phyloP scores from a whole-genome alignment of 1,139 yeast species.

The Debaryomyces coudertii region DNA sequence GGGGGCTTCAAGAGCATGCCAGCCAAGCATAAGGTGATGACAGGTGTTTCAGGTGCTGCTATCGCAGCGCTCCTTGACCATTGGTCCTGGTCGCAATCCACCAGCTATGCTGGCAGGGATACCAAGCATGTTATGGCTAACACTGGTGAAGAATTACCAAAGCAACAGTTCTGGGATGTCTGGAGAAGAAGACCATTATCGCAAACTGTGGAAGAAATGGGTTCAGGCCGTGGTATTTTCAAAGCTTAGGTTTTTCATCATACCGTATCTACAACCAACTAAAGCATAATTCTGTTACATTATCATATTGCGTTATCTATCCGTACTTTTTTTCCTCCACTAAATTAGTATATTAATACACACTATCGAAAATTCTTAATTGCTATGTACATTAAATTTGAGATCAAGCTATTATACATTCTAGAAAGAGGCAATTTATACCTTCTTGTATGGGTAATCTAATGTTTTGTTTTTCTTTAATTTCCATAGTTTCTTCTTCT shows the following conservation, averaged over 20 bases:
- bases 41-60: conserved; percentile 47
- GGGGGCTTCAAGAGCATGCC: conserved; percentile 49
- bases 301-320: conserved; percentile 4
- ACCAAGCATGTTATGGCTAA: conserved; percentile 40
- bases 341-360: conserved; percentile 5
- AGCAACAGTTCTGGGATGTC: conserved; percentile 82
- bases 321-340: neutral
- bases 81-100: conserved; percentile 47
- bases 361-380: conserved; percentile 1
- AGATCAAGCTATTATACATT: neutral
- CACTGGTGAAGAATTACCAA: conserved; percentile 37
- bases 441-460: conserved; percentile 75
- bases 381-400: conserved; percentile 1
- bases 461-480: conserved; percentile 71
- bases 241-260: conserved; percentile 25
- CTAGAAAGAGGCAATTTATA: conserved; percentile 7
- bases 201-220: conserved; percentile 77
- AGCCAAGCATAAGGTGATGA: conserved; percentile 43
- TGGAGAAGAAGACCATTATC: conserved; percentile 82
- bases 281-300: conserved; percentile 6
- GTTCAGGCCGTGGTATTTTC: conserved; percentile 62
- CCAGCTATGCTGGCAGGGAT: conserved; percentile 44
- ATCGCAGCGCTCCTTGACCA: conserved; percentile 45
- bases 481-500: conserved; percentile 90
- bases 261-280: neutral